These are phyloP conservation scores for Hericium erinaceus DNA, from an alignment of 768 basidiomycete species.

Conservation along the genomic window DNA sequence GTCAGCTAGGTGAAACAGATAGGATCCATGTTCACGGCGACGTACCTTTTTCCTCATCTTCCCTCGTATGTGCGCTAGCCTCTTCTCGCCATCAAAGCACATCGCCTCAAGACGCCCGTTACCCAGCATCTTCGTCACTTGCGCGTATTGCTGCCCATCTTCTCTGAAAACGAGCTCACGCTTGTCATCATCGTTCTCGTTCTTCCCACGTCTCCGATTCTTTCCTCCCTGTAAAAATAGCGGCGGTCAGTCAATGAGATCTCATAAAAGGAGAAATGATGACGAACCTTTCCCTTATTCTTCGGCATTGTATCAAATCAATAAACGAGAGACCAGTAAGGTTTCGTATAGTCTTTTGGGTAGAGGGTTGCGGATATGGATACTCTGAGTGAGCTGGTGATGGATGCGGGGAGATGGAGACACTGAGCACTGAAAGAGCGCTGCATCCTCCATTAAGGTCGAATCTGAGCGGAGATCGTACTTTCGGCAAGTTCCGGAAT, in stretches of 20 bases:
- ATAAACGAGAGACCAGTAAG: background rate
- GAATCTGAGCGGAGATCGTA: slow-evolving; percentile 8
- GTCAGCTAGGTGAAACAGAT: background rate
- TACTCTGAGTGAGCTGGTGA: background rate
- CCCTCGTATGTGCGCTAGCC: slow-evolving; percentile 94
- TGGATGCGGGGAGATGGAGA: background rate
- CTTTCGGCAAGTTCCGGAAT: too few species aligned
- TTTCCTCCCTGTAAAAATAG: slow-evolving; percentile 74
- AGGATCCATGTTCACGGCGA: background rate
- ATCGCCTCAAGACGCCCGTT: slow-evolving; percentile 94
- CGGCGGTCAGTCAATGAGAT: slow-evolving; percentile 3
- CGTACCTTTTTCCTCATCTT: slow-evolving; percentile 99
- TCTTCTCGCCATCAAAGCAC: slow-evolving; percentile 97
- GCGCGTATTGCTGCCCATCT: slow-evolving; percentile 98
- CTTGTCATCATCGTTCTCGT: slow-evolving; percentile 98
- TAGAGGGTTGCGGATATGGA: background rate
- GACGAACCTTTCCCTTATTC: slow-evolving; percentile 70
- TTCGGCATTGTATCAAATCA: slow-evolving; percentile 9
- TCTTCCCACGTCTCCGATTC: slow-evolving; percentile 99
- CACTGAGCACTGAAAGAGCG: background rate
- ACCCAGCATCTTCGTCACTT: slow-evolving; percentile 97
- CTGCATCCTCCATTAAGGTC: background rate
- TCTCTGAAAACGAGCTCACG: slow-evolving; percentile 97
- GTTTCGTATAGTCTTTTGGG: background rate
- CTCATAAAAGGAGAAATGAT: background rate